Evolutionary conservation across 257 asterid species (phyloP), one percentile per base, ranked within the genome.

Genomic region (Lycium barbarum): DNA sequence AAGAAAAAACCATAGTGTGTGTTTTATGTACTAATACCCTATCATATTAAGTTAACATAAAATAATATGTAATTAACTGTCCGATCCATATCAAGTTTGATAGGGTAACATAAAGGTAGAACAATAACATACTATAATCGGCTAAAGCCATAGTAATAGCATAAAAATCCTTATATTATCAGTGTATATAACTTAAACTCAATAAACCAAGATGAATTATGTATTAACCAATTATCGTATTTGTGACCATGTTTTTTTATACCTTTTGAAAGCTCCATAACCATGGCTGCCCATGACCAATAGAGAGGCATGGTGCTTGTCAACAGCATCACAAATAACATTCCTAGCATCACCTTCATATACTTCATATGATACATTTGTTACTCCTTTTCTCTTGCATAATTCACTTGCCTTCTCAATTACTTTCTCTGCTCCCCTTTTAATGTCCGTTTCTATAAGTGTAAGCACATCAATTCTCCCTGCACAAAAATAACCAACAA

Each of bases 231-330:
- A 40, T 40, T 40, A n/a, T n/a, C n/a, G n/a, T n/a, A n/a, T 40
- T 40, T 40, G 45, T 40, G 45, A 40, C 5, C n/a, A n/a, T n/a
- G n/a, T n/a, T n/a, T n/a, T 15, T 10, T 6, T 6, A 6, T 57
- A 89, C 91, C 90, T 85, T 53, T 85, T 85, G 40, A 89, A 80
- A 82, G 85, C 83, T 43, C 88, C 88, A 80, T 89, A 84, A 14
- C 90, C 91, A 86, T 89, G 91, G 83, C 91, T 89, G n/a, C 91
- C 91, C 61, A 89, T 78, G 74, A 87, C 88, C 86, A 89, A 55
- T 81, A 87, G 35, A 74, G 91, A 40, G 5, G 87, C 91, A 38
- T 85, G 87, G 72, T 83, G 65, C 62, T 83, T 82, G 15, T 89
- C 87, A 4, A 85, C 88, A 33, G 89, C 86, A 9, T 87, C 84